Conservation (phyloP, 176 grass and related monocot species). For the Microstegium vimineum region DNA sequence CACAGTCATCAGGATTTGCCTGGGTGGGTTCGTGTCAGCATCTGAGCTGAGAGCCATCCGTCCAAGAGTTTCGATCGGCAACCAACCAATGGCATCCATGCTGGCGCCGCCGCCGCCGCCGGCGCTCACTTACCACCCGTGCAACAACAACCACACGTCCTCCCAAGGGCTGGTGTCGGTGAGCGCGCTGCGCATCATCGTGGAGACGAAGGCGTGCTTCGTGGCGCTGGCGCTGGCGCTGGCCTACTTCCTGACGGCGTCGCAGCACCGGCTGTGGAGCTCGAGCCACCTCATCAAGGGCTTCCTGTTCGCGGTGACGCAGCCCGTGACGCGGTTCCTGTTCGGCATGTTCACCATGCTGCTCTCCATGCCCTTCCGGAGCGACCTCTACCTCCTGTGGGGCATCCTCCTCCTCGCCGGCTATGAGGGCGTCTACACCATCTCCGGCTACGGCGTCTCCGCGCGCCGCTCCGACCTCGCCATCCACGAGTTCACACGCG, state of each 20-base stretch:
- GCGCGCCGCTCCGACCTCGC: constrained; percentile 26
- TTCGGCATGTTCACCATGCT: constrained; percentile 26
- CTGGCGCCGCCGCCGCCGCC: constrained; percentile 3
- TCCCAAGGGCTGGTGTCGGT: constrained; percentile 8
- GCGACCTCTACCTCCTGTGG: constrained; percentile 34
- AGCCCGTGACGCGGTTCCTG: constrained; percentile 19
- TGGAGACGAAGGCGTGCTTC: constrained; percentile 22
- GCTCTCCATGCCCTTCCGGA: constrained; percentile 31
- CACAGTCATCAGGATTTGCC: not conserved
- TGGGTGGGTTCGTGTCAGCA: not conserved
- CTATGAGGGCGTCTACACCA: constrained; percentile 25
- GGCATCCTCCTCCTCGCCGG: constrained; percentile 25
- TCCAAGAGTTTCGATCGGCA: not conserved
- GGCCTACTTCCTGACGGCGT: constrained; percentile 30
- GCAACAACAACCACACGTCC: not conserved
- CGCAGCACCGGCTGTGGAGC: constrained; percentile 34
- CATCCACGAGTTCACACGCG: constrained; percentile 12
- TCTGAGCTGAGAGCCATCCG: not conserved
- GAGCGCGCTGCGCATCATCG: constrained; percentile 7
- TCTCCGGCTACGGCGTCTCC: constrained; percentile 29
- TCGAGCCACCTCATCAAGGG: constrained; percentile 22
- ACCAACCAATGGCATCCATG: constrained; percentile 8
- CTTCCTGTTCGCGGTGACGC: constrained; percentile 31
- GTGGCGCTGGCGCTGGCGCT: constrained; percentile 16
- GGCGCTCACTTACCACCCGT: not conserved